phyloP scores from a whole-genome alignment of 805 yeast species.

The Saccharomyces eubayanus region DNA sequence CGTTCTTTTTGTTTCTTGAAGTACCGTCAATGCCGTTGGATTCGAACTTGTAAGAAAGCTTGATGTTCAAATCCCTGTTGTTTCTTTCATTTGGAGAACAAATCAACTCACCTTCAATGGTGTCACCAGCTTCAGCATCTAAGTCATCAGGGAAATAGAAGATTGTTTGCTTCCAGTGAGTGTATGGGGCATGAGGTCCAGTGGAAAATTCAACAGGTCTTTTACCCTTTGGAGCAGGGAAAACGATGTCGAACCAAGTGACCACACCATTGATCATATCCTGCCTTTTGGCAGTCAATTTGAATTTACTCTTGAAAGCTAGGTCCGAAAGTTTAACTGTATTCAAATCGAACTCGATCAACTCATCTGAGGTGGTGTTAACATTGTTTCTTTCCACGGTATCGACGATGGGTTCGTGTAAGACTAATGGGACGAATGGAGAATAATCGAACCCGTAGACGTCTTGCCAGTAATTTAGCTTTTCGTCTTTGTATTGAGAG shows the following conservation, averaged over 20 bases:
- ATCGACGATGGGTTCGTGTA: constrained; percentile 92
- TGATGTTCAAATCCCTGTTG: constrained; percentile 86
- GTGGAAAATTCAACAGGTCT: constrained; percentile 72
- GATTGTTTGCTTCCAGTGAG: constrained; percentile 98
- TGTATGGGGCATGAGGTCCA: constrained; percentile 88
- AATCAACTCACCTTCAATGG: constrained; percentile 59
- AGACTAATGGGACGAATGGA: constrained; percentile 78
- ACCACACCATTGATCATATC: constrained; percentile 84
- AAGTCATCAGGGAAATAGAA: constrained; percentile 81
- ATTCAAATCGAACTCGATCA: constrained; percentile 81
- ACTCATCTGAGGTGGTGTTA: constrained; percentile 59
- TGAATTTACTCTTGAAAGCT: constrained; percentile 64
- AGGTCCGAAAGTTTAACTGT: constrained; percentile 78
- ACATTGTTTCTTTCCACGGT: constrained; percentile 76
- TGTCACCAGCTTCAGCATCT: constrained; percentile 68
- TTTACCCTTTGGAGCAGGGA: constrained; percentile 50
- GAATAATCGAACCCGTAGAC: constrained; percentile 95
- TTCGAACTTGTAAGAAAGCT: constrained; percentile 46
- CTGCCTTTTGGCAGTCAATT: constrained; percentile 62
- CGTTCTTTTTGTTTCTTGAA: constrained; percentile 51
- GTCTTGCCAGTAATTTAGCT: constrained; percentile 89
- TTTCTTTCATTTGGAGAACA: constrained; percentile 70
- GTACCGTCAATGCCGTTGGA: constrained; percentile 37
- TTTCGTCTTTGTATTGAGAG: constrained; percentile 83
- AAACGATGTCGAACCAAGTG: constrained; percentile 91